Evolutionary conservation across 164 flowering plant genomes (phyloP).

Genomic region (Pachysandra terminalis): DNA sequence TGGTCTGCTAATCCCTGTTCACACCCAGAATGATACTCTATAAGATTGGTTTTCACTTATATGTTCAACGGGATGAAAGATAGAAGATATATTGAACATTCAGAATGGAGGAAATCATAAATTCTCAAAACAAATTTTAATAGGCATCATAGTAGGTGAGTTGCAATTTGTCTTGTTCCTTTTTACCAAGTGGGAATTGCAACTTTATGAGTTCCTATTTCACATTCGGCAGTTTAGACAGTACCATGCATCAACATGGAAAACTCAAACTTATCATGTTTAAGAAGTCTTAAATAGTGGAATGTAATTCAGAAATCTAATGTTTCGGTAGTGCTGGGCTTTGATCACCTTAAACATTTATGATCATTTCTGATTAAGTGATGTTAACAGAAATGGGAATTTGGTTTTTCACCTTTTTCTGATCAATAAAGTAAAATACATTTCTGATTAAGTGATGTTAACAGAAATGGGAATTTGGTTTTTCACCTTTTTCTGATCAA

Average conservation of each 20-base stretch:
- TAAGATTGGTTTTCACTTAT: neutral
- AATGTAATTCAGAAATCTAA: no score
- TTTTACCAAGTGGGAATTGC: neutral
- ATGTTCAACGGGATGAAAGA: neutral
- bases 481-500: no score
- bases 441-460: no score
- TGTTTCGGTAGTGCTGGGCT: no score
- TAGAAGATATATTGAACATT: no score
- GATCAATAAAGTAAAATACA: no score
- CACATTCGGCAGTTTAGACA: neutral
- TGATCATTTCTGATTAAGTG: no score
- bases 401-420: no score
- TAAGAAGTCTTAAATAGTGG: neutral
- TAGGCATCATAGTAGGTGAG: neutral
- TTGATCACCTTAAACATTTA: no score
- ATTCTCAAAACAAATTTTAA: no score
- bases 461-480: no score
- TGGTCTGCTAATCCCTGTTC: constrained; percentile 88
- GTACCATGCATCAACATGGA: neutral
- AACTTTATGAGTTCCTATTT: neutral
- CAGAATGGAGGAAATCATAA: neutral
- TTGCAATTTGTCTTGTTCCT: neutral
- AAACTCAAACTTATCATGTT: neutral
- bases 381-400: no score
- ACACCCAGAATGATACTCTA: constrained; percentile 6